Percentiles rank a stretch among this genome's conserved stretches.
phyloP scores from a whole-genome alignment of 257 asterid species.

The Cordia subcordata region DNA sequence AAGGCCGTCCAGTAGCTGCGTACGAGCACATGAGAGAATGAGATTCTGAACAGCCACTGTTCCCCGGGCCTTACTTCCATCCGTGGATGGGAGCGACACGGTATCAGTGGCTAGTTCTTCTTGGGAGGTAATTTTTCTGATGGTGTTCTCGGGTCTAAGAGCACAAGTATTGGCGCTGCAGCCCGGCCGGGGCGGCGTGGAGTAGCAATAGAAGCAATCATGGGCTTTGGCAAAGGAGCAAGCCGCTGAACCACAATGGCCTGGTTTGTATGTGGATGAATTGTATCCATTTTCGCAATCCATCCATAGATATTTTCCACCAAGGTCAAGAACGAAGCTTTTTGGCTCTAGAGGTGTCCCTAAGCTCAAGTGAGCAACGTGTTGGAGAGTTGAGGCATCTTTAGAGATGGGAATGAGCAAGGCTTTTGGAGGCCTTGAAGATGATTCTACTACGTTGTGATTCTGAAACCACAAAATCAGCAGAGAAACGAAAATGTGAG shows the following conservation, averaged over 20 bases:
- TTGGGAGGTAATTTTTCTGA: not conserved
- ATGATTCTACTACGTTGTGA: conserved; percentile 4
- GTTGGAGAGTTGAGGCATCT: conserved; percentile 57
- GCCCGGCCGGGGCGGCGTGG: not conserved
- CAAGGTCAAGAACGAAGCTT: conserved; percentile 55
- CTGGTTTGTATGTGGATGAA: conserved; percentile 3
- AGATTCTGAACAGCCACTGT: not conserved
- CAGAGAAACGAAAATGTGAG: not conserved
- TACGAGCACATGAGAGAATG: not conserved
- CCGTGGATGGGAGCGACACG: not conserved
- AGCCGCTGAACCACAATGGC: conserved; percentile 12
- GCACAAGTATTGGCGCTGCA: not conserved
- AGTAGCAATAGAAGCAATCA: not conserved
- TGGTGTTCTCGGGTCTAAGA: conserved; percentile 1
- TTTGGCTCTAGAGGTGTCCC: conserved; percentile 51
- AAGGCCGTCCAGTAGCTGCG: not conserved
- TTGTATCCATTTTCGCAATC: conserved; percentile 51
- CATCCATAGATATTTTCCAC: conserved; percentile 61
- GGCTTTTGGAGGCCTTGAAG: conserved; percentile 15
- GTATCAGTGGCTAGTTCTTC: not conserved
- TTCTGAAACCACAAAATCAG: too few relatives aligned
- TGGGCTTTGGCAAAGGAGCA: conserved; percentile 16
- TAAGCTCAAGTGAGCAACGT: conserved; percentile 39
- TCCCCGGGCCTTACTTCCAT: not conserved
- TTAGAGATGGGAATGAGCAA: conserved; percentile 51